Conservation (phyloP, 108 stramenopile species). For the Nitzschia sp. region DNA sequence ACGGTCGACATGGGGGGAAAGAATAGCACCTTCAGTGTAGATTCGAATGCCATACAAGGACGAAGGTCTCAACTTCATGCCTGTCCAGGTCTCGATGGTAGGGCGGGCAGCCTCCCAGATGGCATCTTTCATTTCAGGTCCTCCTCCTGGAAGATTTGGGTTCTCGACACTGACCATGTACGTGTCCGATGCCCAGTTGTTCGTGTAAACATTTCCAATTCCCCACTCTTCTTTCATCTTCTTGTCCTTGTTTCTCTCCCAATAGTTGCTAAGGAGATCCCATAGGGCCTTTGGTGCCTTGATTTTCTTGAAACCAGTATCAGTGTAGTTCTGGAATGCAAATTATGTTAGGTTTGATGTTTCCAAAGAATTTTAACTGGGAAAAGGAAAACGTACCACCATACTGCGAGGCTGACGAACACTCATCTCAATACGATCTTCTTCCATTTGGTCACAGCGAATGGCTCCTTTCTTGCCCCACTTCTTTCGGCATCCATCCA, state of each 20-base stretch:
- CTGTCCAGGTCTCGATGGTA: slow-evolving; percentile 87
- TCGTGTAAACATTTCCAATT: slow-evolving; percentile 65
- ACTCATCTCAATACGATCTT: slow-evolving; percentile 70
- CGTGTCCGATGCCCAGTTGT: slow-evolving; percentile 75
- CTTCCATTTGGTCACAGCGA: slow-evolving; percentile 63
- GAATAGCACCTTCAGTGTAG: slow-evolving; percentile 79
- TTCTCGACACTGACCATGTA: slow-evolving; percentile 83
- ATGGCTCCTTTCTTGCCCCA: slow-evolving; percentile 40
- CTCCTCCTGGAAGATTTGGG: slow-evolving; percentile 59
- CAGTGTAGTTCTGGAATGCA: slow-evolving; percentile 58
- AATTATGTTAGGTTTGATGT: too few relatives aligned
- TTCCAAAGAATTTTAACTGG: background rate
- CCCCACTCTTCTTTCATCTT: slow-evolving; percentile 65
- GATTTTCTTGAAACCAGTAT: slow-evolving; percentile 79
- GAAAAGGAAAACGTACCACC: slow-evolving; percentile 27
- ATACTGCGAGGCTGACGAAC: slow-evolving; percentile 69
- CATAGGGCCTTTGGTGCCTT: slow-evolving; percentile 57
- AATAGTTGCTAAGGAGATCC: slow-evolving; percentile 55
- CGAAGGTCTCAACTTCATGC: slow-evolving; percentile 75
- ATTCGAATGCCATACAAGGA: slow-evolving; percentile 86
- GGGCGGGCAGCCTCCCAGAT: slow-evolving; percentile 78
- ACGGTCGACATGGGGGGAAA: slow-evolving; percentile 86
- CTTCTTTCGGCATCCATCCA: slow-evolving; percentile 68
- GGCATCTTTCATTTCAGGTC: slow-evolving; percentile 51
- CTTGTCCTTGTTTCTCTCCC: slow-evolving; percentile 58